Evolutionary conservation across 2,329 filamentous ascomycete genomes (phyloP).

Genomic region (Nigrospora oryzae): DNA sequence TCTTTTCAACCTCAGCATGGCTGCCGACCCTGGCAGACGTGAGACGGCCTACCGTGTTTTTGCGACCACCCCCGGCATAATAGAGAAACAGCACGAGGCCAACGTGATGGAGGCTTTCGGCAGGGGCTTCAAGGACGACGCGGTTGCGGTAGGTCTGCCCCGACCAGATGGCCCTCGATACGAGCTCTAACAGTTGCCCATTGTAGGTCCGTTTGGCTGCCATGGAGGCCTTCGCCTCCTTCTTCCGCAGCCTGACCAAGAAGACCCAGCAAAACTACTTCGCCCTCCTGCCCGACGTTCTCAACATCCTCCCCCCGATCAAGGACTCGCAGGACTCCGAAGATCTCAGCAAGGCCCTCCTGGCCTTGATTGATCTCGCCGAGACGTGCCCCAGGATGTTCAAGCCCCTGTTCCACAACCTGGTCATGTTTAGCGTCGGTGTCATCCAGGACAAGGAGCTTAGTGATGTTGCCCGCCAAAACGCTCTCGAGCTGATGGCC

Average conservation of each 20-base stretch:
- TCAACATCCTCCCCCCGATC: conserved; percentile 89
- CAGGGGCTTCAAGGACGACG: conserved; percentile 84
- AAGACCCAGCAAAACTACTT: conserved; percentile 87
- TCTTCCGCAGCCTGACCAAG: conserved; percentile 86
- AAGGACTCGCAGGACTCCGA: conserved; percentile 89
- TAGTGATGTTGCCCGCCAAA: conserved; percentile 82
- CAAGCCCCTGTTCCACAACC: conserved; percentile 82
- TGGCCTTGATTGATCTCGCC: conserved; percentile 88
- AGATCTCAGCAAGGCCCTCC: conserved; percentile 78
- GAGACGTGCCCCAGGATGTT: conserved; percentile 98
- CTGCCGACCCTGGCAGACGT: conserved; percentile 70
- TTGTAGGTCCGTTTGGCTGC: conserved; percentile 76
- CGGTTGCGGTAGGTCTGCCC: conserved; percentile 56
- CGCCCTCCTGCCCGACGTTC: conserved; percentile 75
- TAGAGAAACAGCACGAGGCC: conserved; percentile 90
- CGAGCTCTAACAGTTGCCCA: conserved; percentile 6
- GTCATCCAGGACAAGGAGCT: conserved; percentile 96
- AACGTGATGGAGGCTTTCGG: conserved; percentile 83
- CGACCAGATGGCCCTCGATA: neutral
- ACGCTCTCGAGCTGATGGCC: conserved; percentile 92
- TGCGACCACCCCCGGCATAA: conserved; percentile 87
- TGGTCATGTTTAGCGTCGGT: conserved; percentile 87
- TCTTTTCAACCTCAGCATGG: conserved; percentile 86
- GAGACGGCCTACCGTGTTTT: conserved; percentile 95
- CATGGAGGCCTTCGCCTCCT: conserved; percentile 93